Evolutionary conservation across 257 asterid genomes (phyloP).

Genomic region (Ilex asprella): DNA sequence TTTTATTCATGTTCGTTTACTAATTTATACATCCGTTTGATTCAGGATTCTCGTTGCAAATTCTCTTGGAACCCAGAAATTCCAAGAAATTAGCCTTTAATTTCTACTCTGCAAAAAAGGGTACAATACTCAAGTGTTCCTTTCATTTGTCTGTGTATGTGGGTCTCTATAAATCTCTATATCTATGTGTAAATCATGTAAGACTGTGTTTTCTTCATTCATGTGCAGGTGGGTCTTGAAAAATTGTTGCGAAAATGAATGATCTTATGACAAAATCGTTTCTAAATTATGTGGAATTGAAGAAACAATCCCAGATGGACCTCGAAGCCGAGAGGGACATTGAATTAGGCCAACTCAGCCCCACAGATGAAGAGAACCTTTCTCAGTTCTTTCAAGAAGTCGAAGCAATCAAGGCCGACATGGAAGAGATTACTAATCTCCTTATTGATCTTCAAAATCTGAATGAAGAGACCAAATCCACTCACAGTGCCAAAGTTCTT

Average conservation of each 20-base stretch:
- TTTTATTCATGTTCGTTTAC: neutral
- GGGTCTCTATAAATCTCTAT: too few species aligned
- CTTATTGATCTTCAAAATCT: constrained; percentile 52
- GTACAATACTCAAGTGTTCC: neutral
- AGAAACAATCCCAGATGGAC: constrained; percentile 57
- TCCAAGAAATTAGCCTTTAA: constrained; percentile 14
- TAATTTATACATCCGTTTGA: neutral
- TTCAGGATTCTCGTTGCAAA: neutral
- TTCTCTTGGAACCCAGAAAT: neutral
- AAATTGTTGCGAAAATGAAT: constrained; percentile 44
- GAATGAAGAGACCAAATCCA: constrained; percentile 56
- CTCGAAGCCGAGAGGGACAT: constrained; percentile 42
- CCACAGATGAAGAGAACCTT: constrained; percentile 36
- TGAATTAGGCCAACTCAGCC: constrained; percentile 44
- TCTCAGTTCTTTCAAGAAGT: constrained; percentile 59
- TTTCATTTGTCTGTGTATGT: neutral
- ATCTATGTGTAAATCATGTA: neutral
- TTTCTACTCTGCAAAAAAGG: constrained; percentile 2
- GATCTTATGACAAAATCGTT: constrained; percentile 84
- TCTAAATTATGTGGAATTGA: constrained; percentile 64
- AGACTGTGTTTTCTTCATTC: neutral
- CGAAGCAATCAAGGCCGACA: constrained; percentile 36
- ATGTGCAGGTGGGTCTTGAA: constrained; percentile 13
- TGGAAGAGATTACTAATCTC: constrained; percentile 62
- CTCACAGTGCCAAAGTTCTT: constrained; percentile 62